Percentiles rank a stretch among this genome's conserved stretches.
phyloP scores from a whole-genome alignment of 1,139 yeast genomes.

The Arxiozyma slooffiae region DNA sequence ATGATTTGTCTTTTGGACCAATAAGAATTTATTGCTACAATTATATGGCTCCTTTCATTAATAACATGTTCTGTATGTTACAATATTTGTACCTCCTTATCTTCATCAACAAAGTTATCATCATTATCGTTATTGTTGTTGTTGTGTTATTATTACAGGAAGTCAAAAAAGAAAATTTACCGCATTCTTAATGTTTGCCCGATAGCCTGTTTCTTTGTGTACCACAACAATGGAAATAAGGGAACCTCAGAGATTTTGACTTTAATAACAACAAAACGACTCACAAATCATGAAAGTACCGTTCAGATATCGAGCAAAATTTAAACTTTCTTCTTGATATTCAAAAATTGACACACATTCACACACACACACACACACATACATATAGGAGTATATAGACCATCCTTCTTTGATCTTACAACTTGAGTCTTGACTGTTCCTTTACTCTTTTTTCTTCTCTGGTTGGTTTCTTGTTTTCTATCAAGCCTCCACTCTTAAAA shows the following conservation, averaged over 20 bases:
- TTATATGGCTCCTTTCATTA: no score
- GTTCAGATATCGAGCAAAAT: background rate
- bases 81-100: background rate
- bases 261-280: background rate
- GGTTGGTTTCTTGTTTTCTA: background rate
- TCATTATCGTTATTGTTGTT: no score
- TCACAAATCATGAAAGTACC: background rate
- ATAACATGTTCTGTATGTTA: background rate
- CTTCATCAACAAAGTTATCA: no score
- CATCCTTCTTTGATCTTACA: conserved; percentile 1
- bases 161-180: background rate
- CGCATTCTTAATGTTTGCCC: background rate
- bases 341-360: background rate
- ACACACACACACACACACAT: background rate
- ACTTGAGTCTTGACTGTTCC: background rate
- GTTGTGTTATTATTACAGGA: no score
- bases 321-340: background rate
- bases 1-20: background rate
- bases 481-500: no score
- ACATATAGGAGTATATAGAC: background rate
- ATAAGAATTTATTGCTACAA: background rate
- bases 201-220: background rate
- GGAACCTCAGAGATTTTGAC: background rate
- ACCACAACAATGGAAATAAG: background rate
- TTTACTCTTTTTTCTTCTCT: no score